Evolutionary conservation across 1,284 basidiomycete genomes (phyloP).

Genomic region (Trichosporon coremiiforme): DNA sequence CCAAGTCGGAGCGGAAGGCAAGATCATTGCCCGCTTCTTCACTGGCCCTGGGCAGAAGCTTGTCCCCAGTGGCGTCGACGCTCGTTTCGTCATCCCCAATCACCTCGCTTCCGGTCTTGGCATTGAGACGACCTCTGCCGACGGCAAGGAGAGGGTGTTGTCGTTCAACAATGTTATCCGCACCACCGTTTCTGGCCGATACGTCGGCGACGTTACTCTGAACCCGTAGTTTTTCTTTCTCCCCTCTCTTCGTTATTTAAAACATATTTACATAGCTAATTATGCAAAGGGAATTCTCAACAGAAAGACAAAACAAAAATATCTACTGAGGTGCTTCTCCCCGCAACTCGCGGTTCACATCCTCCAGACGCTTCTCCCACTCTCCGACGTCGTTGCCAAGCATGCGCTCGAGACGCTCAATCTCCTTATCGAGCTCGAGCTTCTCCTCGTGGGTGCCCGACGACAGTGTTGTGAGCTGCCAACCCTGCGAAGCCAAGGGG

Average conservation of each 20-base stretch:
- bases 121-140: slow-evolving; percentile 48
- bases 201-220: slow-evolving; percentile 25
- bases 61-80: slow-evolving; percentile 51
- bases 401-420: slow-evolving; percentile 45
- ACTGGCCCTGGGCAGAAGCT: slow-evolving; percentile 42
- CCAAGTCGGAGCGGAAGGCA: slow-evolving; percentile 41
- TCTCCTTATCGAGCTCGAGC: slow-evolving; percentile 58
- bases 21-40: slow-evolving; percentile 59
- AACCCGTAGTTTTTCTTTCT: slow-evolving; percentile 22
- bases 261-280: slow-evolving; percentile 11
- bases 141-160: slow-evolving; percentile 10
- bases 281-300: not conserved
- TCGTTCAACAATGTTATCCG: slow-evolving; percentile 21
- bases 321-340: slow-evolving; percentile 28
- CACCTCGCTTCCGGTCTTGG: slow-evolving; percentile 53
- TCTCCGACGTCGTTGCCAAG: slow-evolving; percentile 64
- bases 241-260: not conserved
- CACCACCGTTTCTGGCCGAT: slow-evolving; percentile 25
- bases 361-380: slow-evolving; percentile 67
- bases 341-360: slow-evolving; percentile 61
- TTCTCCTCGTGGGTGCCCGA: slow-evolving; percentile 46
- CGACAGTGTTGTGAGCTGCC: slow-evolving; percentile 50
- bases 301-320: not conserved
- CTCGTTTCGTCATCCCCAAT: slow-evolving; percentile 57
- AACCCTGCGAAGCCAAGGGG: slow-evolving; percentile 44